Conservation (phyloP, 495 filamentous ascomycete species). For the Tuber indicum region DNA sequence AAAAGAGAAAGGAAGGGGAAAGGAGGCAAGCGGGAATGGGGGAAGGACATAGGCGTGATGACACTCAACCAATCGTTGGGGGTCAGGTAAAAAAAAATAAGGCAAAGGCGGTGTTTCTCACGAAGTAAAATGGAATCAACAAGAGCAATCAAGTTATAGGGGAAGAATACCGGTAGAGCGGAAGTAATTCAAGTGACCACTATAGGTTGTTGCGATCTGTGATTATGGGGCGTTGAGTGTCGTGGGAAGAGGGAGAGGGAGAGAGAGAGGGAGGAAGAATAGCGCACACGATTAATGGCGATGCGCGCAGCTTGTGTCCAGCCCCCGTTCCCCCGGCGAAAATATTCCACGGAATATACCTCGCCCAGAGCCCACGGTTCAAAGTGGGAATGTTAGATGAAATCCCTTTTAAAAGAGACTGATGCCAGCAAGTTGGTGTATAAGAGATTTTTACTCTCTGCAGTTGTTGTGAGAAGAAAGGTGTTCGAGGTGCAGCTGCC, state of each 20-base stretch:
- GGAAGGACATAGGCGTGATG: conserved; percentile 35
- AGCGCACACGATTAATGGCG: conserved; percentile 29
- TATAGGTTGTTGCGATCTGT: conserved; percentile 23
- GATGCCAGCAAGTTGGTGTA: neutral
- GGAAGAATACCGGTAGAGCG: conserved; percentile 30
- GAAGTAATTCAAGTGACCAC: conserved; percentile 28
- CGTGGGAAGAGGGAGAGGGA: conserved; percentile 25
- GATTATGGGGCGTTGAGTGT: conserved; percentile 25
- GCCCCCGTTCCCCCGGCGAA: conserved; percentile 24
- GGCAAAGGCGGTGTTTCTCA: conserved; percentile 35
- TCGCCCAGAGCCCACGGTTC: neutral
- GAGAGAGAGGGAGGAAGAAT: conserved; percentile 35
- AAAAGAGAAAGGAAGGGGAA: conserved; percentile 28
- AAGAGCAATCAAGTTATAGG: conserved; percentile 18
- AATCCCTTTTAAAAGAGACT: neutral
- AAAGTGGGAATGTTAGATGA: neutral
- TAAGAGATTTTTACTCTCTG: conserved; percentile 1
- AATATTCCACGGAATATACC: conserved; percentile 12
- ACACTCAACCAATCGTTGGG: conserved; percentile 35
- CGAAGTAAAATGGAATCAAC: conserved; percentile 27
- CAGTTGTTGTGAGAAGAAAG: neutral
- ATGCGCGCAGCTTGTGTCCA: conserved; percentile 33
- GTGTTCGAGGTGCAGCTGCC: neutral
- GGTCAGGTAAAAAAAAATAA: conserved; percentile 34
- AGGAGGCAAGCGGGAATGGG: conserved; percentile 16